Evolutionary conservation across 495 filamentous ascomycete genomes (phyloP).

Genomic region (Penicillium nucicola): DNA sequence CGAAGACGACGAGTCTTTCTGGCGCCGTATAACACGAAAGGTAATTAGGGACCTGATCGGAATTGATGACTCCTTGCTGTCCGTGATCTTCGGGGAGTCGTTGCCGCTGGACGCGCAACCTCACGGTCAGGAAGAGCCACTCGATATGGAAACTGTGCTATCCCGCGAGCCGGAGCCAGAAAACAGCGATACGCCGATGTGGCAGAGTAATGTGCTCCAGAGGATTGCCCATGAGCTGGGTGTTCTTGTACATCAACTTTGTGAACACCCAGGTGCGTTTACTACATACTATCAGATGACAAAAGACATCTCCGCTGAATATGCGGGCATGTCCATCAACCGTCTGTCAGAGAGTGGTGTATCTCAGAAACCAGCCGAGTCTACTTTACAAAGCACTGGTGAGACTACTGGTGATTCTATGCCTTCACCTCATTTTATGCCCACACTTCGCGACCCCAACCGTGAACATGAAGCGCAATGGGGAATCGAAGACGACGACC

Average conservation of each 20-base stretch:
- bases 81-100: constrained; percentile 82
- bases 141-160: constrained; percentile 32
- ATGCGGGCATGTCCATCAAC: constrained; percentile 51
- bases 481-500: constrained; percentile 64
- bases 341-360: constrained; percentile 27
- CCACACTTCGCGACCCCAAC: constrained; percentile 39
- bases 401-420: constrained; percentile 28
- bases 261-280: constrained; percentile 78
- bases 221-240: constrained; percentile 86
- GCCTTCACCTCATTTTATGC: constrained; percentile 42
- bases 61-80: constrained; percentile 80
- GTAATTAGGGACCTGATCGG: constrained; percentile 88
- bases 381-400: constrained; percentile 12
- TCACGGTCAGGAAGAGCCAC: constrained; percentile 1
- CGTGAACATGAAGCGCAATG: constrained; percentile 57
- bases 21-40: constrained; percentile 77
- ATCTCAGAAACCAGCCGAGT: constrained; percentile 11
- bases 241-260: constrained; percentile 74
- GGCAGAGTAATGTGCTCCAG: constrained; percentile 76
- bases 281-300: constrained; percentile 61
- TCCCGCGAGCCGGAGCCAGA: constrained; percentile 34
- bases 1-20: constrained; percentile 60
- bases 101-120: constrained; percentile 44
- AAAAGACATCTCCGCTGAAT: constrained; percentile 40
- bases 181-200: constrained; percentile 49